Evolutionary conservation across 176 grass and related monocot species (phyloP).

Genomic region (Typha latifolia): DNA sequence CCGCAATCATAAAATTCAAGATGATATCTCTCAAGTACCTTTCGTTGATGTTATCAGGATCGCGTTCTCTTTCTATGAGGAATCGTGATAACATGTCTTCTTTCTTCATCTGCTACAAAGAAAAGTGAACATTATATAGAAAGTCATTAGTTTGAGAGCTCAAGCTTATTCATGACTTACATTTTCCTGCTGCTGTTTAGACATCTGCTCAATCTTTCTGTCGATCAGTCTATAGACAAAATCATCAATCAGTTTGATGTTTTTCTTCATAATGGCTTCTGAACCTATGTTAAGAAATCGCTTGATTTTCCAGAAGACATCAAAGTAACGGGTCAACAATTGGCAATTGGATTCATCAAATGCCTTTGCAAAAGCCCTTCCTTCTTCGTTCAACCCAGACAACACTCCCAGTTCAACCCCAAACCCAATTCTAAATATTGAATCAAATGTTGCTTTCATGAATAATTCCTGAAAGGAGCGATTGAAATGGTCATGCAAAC

Average conservation of each 20-base stretch:
- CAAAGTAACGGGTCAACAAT: constrained; percentile 39
- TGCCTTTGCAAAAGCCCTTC: constrained; percentile 42
- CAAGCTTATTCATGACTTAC: constrained; percentile 1
- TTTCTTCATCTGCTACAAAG: constrained; percentile 30
- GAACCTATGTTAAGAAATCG: constrained; percentile 41
- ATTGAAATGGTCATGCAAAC: no score
- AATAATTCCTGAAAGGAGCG: constrained; percentile 31
- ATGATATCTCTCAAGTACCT: constrained; percentile 72
- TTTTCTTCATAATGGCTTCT: constrained; percentile 51
- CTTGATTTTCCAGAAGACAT: constrained; percentile 64
- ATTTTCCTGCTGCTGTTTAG: background rate
- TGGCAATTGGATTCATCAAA: constrained; percentile 62
- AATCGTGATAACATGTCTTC: constrained; percentile 74
- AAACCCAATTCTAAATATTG: constrained; percentile 63
- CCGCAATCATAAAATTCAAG: constrained; percentile 60
- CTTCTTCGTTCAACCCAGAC: constrained; percentile 19
- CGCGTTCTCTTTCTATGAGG: constrained; percentile 36
- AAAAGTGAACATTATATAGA: background rate
- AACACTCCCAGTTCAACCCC: constrained; percentile 40
- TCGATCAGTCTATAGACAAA: constrained; percentile 44
- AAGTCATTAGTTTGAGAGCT: background rate
- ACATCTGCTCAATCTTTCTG: constrained; percentile 4
- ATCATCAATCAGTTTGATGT: constrained; percentile 38
- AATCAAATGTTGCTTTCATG: constrained; percentile 62
- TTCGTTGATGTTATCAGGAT: constrained; percentile 30